Evolutionary conservation across 306 rosid species (phyloP), one percentile per base, ranked within the genome.

Genomic region (Prunus armeniaca): DNA sequence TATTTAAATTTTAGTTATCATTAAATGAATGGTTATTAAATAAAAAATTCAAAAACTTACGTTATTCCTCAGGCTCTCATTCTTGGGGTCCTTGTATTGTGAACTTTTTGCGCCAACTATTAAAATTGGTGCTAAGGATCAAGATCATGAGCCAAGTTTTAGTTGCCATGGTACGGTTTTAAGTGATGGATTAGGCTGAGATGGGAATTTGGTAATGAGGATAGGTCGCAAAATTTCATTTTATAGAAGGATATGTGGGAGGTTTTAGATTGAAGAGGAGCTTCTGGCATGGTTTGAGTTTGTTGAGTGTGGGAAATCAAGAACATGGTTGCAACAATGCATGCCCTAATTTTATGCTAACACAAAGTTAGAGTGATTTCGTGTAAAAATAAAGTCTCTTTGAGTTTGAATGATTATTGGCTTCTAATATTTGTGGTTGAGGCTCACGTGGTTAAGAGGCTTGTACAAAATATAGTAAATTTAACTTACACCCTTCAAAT

Each of bases 71-170:
- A 61, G 2, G 46, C 20, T 13, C 15, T 75, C 41, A 0, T 19
- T 60, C 5, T 49, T 11, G 24, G 25, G 19, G 32, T 49, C 47
- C 76, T 69, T 72, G 74, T 57, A 22, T 0, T 45, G 27, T 28
- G 64, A 52, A 28, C 61, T 13, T 4, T 30, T 30, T 19, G 6
- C 62, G 19, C 30, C 20, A 19, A 74, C 2, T 49, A 65, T 4
- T n/a, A 82, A 52, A 62, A 79, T 46, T 46, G 15, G 62, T 54
- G 67, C 65, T 11, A 6, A 68, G 73, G 19, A 68, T 45, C 24
- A 78, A 28, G 27, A 51, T 45, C 65, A 80, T 45, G 11, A 49
- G 55, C 63, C 63, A 75, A 27, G 6, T 83, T 76, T 81, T 65
- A 49, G 30, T 22, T 78, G 78, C 38, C 80, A 76, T 79, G 54